Conservation (phyloP, 345 rosid species). For the Dovyalis caffra region DNA sequence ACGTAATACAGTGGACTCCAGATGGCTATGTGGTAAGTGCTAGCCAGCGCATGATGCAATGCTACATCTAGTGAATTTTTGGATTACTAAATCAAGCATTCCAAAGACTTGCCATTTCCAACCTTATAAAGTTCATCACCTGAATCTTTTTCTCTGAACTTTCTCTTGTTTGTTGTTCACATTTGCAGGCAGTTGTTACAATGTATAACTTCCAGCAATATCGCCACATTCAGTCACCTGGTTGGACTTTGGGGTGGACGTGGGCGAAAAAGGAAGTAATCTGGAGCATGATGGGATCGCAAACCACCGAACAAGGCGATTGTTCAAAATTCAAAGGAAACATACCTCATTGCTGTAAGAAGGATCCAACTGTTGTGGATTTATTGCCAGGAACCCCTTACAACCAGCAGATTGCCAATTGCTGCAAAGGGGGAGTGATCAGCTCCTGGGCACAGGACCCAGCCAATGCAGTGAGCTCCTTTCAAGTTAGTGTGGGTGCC, state of each 20-base stretch:
- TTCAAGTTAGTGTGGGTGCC: slow-evolving; percentile 34
- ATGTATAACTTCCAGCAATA: slow-evolving; percentile 39
- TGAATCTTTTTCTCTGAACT: not conserved
- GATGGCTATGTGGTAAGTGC: slow-evolving; percentile 37
- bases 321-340: slow-evolving; percentile 33
- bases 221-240: slow-evolving; percentile 36
- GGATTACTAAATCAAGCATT: not conserved
- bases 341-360: slow-evolving; percentile 32
- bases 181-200: slow-evolving; percentile 29
- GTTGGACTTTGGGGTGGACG: slow-evolving; percentile 36
- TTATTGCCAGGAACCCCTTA: slow-evolving; percentile 36
- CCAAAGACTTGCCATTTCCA: not conserved
- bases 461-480: slow-evolving; percentile 23
- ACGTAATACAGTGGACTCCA: slow-evolving; percentile 45
- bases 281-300: slow-evolving; percentile 32
- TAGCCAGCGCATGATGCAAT: not conserved
- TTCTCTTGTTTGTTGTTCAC: not conserved
- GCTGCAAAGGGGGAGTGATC: slow-evolving; percentile 35
- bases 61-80: not conserved
- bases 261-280: slow-evolving; percentile 37
- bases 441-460: slow-evolving; percentile 32
- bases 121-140: not conserved
- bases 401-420: slow-evolving; percentile 38
- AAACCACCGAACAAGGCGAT: slow-evolving; percentile 35
- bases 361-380: slow-evolving; percentile 31